Base-by-base conservation (phyloP, 2,329 filamentous ascomycete genomes). In the Cucurbitaria berberidis region DNA sequence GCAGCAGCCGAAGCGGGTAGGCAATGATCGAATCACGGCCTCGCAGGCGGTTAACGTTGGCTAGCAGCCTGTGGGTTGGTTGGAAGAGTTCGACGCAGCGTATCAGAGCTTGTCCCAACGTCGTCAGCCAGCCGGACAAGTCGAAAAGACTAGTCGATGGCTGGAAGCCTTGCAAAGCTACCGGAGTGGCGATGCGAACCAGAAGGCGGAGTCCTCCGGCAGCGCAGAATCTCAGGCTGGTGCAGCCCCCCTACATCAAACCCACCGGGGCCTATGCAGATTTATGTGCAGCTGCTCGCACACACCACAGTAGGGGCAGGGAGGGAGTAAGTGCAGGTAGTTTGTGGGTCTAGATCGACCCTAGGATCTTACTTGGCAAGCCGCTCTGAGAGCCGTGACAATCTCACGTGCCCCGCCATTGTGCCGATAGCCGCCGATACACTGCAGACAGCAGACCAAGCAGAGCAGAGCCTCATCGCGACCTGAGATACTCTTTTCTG, bases 401-500 rank as follows among this genome's bases (percentile, higher is more conserved):
- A 15, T 32, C 43, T 38, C 43, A 45, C 44, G 44, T 46, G 44
- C 44, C 44, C 44, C 44, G 36, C 44, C 34, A 26, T 27, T 42
- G n/a, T n/a, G n/a, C 40, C 40, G 40, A 42, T 42, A 27, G 24
- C 21, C 13, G 24, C 40, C 40, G 40, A 22, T n/a, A 24, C 11
- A 24, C 5, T 21, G 16, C 39, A 11, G 40, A 42, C 29, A 27
- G 24, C 21, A 8, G 24, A 24, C 40, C 24, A 22, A 7, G 15
- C n/a, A 6, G 21, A 9, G 22, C 21, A 22, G 40, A 42, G 40
- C 40, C 40, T 27, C 40, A 42, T 39, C 21, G 36, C n/a, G 19
- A 24, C 36, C 5, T 19, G 21, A 11, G 19, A n/a, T 39, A n/a
- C 21, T 5, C 21, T 39, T 39, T 39, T 15, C 16, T 34, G 30